Conservation (phyloP, 805 yeast species). For the Cyberlindnera lachancei region DNA sequence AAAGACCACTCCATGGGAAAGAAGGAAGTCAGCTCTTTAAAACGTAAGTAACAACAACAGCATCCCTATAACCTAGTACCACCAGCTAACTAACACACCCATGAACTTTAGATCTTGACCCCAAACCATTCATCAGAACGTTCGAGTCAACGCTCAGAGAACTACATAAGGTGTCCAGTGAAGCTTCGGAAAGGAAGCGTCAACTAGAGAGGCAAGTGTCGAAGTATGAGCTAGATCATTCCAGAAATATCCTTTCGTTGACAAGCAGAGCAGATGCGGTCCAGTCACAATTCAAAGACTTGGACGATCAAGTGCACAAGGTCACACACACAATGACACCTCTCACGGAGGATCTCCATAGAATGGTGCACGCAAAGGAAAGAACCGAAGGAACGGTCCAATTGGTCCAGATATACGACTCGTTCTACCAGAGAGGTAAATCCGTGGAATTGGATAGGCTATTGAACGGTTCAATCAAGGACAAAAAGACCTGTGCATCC, state of each 20-base stretch:
- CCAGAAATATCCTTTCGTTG: constrained; percentile 53
- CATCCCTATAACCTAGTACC: too few species aligned
- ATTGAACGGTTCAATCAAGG: constrained; percentile 43
- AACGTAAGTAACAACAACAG: too few species aligned
- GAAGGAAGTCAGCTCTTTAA: constrained; percentile 42
- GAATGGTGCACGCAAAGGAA: constrained; percentile 65
- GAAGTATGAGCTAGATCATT: constrained; percentile 57
- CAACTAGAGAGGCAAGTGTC: constrained; percentile 51
- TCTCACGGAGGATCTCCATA: constrained; percentile 58
- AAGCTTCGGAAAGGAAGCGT: constrained; percentile 43
- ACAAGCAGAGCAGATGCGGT: constrained; percentile 39
- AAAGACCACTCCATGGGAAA: constrained; percentile 52
- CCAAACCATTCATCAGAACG: constrained; percentile 90
- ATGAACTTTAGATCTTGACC: constrained; percentile 69
- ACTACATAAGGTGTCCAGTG: constrained; percentile 51
- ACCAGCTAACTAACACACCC: too few species aligned
- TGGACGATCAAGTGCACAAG: constrained; percentile 47
- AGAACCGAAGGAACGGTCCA: constrained; percentile 66
- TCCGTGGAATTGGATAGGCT: constrained; percentile 52
- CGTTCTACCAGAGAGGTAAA: constrained; percentile 46
- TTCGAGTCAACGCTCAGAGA: constrained; percentile 81
- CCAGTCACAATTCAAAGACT: constrained; percentile 37
- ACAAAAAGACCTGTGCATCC: constrained; percentile 60
- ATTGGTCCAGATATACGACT: constrained; percentile 67
- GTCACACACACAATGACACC: constrained; percentile 60